Evolutionary conservation across 31 red algal species (phyloP).

Genomic region (Endocladia muricata): DNA sequence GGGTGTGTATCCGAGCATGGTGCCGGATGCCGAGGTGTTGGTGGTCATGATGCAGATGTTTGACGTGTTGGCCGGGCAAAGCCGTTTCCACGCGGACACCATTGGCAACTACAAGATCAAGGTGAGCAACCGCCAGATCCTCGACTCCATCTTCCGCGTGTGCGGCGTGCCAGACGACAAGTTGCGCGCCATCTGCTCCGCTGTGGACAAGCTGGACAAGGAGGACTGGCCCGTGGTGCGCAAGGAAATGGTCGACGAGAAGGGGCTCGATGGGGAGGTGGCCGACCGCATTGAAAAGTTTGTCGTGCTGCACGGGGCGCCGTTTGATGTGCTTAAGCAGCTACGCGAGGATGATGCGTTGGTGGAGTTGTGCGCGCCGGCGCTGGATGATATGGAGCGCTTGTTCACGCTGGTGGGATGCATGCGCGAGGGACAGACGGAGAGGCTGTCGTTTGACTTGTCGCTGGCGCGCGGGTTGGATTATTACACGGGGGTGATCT

Average conservation of each 20-base stretch:
- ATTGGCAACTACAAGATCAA: conserved; percentile 84
- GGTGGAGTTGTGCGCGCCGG: conserved; percentile 31
- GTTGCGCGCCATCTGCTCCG: conserved; percentile 84
- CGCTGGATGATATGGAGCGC: conserved; percentile 80
- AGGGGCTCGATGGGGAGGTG: conserved; percentile 56
- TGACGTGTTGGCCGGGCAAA: conserved; percentile 65
- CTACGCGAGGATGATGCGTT: conserved; percentile 45
- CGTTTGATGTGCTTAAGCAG: conserved; percentile 44
- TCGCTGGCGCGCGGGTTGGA: conserved; percentile 87
- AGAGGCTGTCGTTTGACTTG: conserved; percentile 70
- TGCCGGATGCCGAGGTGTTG: conserved; percentile 86
- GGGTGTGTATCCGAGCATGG: conserved; percentile 81
- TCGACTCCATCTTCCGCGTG: conserved; percentile 77
- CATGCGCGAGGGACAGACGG: conserved; percentile 51
- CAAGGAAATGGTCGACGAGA: conserved; percentile 87
- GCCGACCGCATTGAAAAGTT: conserved; percentile 78
- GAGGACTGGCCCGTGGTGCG: conserved; percentile 73
- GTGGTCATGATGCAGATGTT: conserved; percentile 93
- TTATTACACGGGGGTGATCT: conserved; percentile 98
- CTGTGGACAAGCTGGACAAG: conserved; percentile 97
- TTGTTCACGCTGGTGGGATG: conserved; percentile 63
- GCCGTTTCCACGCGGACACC: conserved; percentile 45
- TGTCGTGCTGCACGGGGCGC: conserved; percentile 56
- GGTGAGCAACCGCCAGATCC: conserved; percentile 71
- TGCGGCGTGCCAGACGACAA: conserved; percentile 87